These are phyloP conservation scores for Penstemon newberryi DNA, from an alignment of 257 asterid genomes.

Conservation along the genomic window DNA sequence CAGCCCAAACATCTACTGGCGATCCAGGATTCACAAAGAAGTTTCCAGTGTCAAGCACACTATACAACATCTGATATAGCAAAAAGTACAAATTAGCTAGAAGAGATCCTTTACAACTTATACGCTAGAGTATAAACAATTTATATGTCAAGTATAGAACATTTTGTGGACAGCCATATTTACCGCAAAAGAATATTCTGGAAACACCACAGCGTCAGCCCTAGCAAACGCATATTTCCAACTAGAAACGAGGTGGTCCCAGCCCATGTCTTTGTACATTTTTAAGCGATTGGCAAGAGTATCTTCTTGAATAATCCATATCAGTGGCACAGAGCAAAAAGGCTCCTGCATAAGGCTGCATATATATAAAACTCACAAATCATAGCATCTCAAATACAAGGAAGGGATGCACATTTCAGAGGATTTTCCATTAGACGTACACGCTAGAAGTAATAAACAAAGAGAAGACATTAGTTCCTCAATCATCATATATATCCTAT, in stretches of 20 bases:
- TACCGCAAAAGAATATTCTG: constrained; percentile 89
- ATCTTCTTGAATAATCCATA: constrained; percentile 96
- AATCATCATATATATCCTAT: constrained; percentile 3
- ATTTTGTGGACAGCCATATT: constrained; percentile 28
- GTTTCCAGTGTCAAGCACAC: constrained; percentile 96
- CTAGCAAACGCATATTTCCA: constrained; percentile 76
- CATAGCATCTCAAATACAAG: constrained; percentile 43
- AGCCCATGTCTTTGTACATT: constrained; percentile 57
- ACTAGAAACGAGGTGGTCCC: constrained; percentile 73
- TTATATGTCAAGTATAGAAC: constrained; percentile 18
- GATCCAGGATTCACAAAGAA: constrained; percentile 96
- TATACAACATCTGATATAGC: constrained; percentile 87
- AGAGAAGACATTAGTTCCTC: constrained; percentile 1
- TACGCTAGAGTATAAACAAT: background rate
- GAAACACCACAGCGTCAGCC: constrained; percentile 90
- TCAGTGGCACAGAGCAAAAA: constrained; percentile 91
- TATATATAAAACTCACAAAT: constrained; percentile 77
- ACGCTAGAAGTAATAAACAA: constrained; percentile 5
- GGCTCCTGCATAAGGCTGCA: constrained; percentile 99
- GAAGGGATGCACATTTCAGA: constrained; percentile 9
- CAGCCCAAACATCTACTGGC: constrained; percentile 93
- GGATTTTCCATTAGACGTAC: constrained; percentile 17
- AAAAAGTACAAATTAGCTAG: constrained; percentile 40
- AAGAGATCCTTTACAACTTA: constrained; percentile 13
- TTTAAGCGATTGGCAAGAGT: constrained; percentile 78